Evolutionary conservation across 1,139 yeast genomes (phyloP).

Genomic region (Lodderomyces oxycetoniae): DNA sequence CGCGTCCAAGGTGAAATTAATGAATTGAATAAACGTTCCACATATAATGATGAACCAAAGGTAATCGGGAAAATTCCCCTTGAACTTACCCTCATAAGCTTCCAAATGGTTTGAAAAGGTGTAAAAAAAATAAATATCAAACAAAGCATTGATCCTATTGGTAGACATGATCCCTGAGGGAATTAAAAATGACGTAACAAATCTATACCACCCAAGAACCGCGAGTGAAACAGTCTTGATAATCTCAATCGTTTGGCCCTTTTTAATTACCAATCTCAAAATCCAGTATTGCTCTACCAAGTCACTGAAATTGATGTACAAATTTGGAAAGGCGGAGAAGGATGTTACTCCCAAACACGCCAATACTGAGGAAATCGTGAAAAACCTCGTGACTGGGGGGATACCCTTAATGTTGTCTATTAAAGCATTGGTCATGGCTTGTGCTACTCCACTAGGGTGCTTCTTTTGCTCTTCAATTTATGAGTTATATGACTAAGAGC

Average conservation of each 20-base stretch:
- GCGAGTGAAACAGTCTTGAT: constrained; percentile 10
- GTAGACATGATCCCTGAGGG: constrained; percentile 31
- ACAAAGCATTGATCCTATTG: constrained; percentile 42
- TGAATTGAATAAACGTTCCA: constrained; percentile 40
- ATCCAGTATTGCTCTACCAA: constrained; percentile 1
- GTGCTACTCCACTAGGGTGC: too few species aligned
- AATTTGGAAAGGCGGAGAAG: constrained; percentile 7
- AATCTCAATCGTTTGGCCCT: constrained; percentile 5
- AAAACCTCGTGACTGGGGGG: constrained; percentile 47
- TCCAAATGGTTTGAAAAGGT: constrained; percentile 55
- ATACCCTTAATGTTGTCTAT: constrained; percentile 31
- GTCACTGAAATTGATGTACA: constrained; percentile 8
- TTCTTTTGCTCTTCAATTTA: too few species aligned
- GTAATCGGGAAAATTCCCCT: constrained; percentile 51
- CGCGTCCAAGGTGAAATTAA: constrained; percentile 27
- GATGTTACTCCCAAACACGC: constrained; percentile 25
- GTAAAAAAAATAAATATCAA: constrained; percentile 55
- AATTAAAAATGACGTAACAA: constrained; percentile 47
- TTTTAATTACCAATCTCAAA: constrained; percentile 1
- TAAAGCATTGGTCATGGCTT: constrained; percentile 16
- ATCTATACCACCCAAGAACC: constrained; percentile 37
- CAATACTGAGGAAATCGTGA: constrained; percentile 34
- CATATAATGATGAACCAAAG: constrained; percentile 49
- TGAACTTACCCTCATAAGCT: constrained; percentile 43
- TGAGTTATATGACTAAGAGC: background rate